Conservation (phyloP, 192 early-diverging fungal species). For the Dimargaris cristalligena region DNA sequence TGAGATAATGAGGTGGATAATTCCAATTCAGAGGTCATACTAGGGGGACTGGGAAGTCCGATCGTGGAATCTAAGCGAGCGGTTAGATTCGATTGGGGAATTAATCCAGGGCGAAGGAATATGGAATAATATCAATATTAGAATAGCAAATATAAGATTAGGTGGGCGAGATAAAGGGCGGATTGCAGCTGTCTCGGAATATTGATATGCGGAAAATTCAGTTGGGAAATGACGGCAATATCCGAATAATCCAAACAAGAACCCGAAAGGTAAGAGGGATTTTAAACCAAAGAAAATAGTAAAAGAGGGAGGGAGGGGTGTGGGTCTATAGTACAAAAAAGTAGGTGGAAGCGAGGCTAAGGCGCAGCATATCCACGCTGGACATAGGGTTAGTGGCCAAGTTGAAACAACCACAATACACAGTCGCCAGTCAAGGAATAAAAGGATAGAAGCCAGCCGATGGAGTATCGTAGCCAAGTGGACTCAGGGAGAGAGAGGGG, state of each 20-base stretch:
- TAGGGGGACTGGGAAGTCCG: constrained; percentile 10
- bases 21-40: constrained; percentile 7
- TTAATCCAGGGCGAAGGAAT: neutral
- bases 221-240: no score
- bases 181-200: no score
- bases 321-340: neutral
- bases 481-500: neutral
- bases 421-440: neutral
- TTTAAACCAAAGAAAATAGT: neutral
- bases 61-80: neutral
- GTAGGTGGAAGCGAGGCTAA: neutral
- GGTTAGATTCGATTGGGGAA: constrained; percentile 2
- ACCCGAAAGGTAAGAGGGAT: neutral
- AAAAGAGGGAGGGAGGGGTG: neutral
- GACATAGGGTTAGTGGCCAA: no score
- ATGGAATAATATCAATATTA: neutral
- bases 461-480: neutral
- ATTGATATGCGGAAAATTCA: no score
- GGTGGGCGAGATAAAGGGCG: neutral
- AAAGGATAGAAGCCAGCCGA: neutral
- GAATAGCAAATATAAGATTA: no score
- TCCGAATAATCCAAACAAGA: neutral
- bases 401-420: no score
- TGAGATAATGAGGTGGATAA: neutral
- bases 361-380: no score